Evolutionary conservation across 2,329 filamentous ascomycete species (phyloP).

Genomic region (Pleurostoma richardsiae): DNA sequence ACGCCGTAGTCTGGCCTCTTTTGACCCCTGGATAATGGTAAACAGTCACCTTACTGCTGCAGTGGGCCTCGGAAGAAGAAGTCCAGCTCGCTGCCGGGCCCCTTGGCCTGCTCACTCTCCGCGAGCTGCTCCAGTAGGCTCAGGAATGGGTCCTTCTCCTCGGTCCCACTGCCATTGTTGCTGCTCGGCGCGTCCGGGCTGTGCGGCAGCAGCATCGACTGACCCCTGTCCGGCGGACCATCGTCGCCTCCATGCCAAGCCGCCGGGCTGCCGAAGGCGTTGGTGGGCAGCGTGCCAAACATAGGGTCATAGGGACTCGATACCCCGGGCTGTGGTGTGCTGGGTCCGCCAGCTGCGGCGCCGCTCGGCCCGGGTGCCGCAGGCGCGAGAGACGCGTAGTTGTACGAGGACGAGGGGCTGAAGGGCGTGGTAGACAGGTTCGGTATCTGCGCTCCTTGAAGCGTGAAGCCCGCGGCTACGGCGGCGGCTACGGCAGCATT

Average conservation of each 20-base stretch:
- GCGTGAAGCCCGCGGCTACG: constrained; percentile 29
- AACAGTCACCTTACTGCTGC: constrained; percentile 5
- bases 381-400: constrained; percentile 20
- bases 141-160: constrained; percentile 78
- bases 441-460: constrained; percentile 22
- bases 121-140: constrained; percentile 76
- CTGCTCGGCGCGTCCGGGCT: constrained; percentile 45
- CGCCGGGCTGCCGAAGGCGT: constrained; percentile 46
- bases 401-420: constrained; percentile 31
- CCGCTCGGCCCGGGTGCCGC: constrained; percentile 8
- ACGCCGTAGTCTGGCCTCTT: no score
- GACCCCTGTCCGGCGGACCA: constrained; percentile 6
- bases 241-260: constrained; percentile 42
- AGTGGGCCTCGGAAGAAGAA: constrained; percentile 55
- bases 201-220: constrained; percentile 17
- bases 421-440: constrained; percentile 26
- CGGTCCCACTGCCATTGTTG: constrained; percentile 44
- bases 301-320: constrained; percentile 49
- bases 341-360: constrained; percentile 8
- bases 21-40: no score
- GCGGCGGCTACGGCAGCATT: constrained; percentile 27
- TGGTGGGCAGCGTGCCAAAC: constrained; percentile 52
- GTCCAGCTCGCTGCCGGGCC: constrained; percentile 69
- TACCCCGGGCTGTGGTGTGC: constrained; percentile 22
- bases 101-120: constrained; percentile 69